These are phyloP conservation scores for Pythium myriotylum DNA, from an alignment of 352 stramenopile genomes.

Conservation along the genomic window DNA sequence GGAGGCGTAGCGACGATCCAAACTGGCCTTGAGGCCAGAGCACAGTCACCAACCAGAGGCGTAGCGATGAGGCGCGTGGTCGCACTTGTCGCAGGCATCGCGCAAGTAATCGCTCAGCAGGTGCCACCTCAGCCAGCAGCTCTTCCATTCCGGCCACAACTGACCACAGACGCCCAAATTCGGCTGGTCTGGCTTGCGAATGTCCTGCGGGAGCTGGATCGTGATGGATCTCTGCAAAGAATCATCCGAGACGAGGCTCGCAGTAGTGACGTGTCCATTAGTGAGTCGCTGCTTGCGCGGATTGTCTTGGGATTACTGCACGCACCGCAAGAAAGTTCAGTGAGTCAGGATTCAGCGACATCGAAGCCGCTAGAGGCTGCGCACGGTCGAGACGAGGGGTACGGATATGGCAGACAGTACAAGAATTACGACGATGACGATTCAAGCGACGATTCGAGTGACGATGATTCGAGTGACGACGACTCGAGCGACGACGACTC, in stretches of 20 bases:
- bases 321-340: not conserved
- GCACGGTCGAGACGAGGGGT: conserved; percentile 4
- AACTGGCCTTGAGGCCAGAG: conserved; percentile 1
- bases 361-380: not conserved
- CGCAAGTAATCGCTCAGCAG: not conserved
- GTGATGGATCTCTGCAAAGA: conserved; percentile 3
- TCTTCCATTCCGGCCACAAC: not conserved
- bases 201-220: conserved; percentile 8
- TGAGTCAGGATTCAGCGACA: not conserved
- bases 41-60: not conserved
- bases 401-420: conserved; percentile 10
- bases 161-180: not conserved
- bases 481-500: conserved; percentile 28
- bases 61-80: not conserved
- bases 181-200: conserved; percentile 17
- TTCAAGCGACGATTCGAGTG: conserved; percentile 22
- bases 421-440: conserved; percentile 11
- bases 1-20: no score
- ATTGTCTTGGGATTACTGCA: not conserved
- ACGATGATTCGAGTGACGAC: conserved; percentile 20
- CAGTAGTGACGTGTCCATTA: conserved; percentile 11
- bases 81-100: not conserved
- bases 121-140: not conserved
- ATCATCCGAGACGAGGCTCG: conserved; percentile 8
- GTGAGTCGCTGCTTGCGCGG: conserved; percentile 2